Conservation (phyloP, 2,329 filamentous ascomycete genomes). For the Fusarium mundagurra region DNA sequence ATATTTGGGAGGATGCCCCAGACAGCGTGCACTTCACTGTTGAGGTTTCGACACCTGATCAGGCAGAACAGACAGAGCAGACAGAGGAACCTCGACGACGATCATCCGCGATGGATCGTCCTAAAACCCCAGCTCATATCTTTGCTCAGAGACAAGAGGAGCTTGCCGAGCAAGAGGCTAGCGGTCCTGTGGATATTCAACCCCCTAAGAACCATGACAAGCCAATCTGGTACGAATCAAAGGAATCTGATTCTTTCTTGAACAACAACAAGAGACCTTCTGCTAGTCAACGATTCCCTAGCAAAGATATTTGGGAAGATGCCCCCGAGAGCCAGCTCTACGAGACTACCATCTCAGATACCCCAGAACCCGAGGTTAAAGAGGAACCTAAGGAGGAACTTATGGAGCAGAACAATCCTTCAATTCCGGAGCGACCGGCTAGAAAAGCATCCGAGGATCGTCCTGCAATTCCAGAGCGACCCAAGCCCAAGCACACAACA, state of each 20-base stretch:
- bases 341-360: conserved; percentile 73
- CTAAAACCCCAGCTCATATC: conserved; percentile 68
- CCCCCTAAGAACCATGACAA: conserved; percentile 46
- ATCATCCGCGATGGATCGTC: conserved; percentile 47
- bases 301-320: conserved; percentile 95
- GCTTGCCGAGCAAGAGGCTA: conserved; percentile 66
- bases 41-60: conserved; percentile 82
- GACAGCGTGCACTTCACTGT: conserved; percentile 82
- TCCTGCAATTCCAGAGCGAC: conserved; percentile 61
- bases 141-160: conserved; percentile 75
- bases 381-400: conserved; percentile 36
- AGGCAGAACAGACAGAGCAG: conserved; percentile 50
- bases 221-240: conserved; percentile 56
- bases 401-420: conserved; percentile 44
- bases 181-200: conserved; percentile 43
- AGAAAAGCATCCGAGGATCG: conserved; percentile 56
- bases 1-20: conserved; percentile 97
- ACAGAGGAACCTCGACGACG: conserved; percentile 53
- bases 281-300: conserved; percentile 81
- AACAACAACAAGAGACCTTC: conserved; percentile 63
- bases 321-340: conserved; percentile 84
- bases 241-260: conserved; percentile 55
- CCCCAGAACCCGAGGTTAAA: conserved; percentile 34
- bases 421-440: conserved; percentile 45
- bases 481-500: conserved; percentile 59